Conservation (phyloP, 257 asterid species). For the Phtheirospermum japonicum region DNA sequence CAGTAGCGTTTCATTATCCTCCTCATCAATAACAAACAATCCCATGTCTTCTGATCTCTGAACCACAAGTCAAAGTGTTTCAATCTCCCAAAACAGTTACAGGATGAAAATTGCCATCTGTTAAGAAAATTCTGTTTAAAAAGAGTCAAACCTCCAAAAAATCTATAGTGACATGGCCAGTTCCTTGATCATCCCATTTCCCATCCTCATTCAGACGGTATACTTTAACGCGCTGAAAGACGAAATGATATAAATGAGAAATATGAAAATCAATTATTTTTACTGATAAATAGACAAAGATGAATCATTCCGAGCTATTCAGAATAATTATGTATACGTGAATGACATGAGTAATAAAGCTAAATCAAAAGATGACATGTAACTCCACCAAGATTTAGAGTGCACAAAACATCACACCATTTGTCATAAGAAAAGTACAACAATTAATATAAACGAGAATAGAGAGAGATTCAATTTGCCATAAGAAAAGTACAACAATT, state of each 20-base stretch:
- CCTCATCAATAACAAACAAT: slow-evolving; percentile 76
- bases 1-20: slow-evolving; percentile 75
- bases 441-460: background rate
- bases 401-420: background rate
- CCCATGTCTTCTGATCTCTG: slow-evolving; percentile 94
- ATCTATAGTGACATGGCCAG: slow-evolving; percentile 93
- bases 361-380: background rate
- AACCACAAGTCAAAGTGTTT: slow-evolving; percentile 27
- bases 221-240: slow-evolving; percentile 89
- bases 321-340: background rate
- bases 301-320: slow-evolving; percentile 11
- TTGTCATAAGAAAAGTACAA: background rate
- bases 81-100: slow-evolving; percentile 21
- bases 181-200: slow-evolving; percentile 99
- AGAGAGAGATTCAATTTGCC: background rate
- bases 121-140: slow-evolving; percentile 15
- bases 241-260: slow-evolving; percentile 13
- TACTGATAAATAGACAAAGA: slow-evolving; percentile 4
- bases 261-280: background rate
- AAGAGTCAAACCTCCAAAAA: slow-evolving; percentile 63
- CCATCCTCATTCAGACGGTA: slow-evolving; percentile 89
- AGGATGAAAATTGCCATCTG: slow-evolving; percentile 3
- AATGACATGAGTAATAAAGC: background rate
- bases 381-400: slow-evolving; percentile 2
- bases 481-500: background rate